Conservation (phyloP, 2,329 filamentous ascomycete species). For the Colletotrichum sojae region DNA sequence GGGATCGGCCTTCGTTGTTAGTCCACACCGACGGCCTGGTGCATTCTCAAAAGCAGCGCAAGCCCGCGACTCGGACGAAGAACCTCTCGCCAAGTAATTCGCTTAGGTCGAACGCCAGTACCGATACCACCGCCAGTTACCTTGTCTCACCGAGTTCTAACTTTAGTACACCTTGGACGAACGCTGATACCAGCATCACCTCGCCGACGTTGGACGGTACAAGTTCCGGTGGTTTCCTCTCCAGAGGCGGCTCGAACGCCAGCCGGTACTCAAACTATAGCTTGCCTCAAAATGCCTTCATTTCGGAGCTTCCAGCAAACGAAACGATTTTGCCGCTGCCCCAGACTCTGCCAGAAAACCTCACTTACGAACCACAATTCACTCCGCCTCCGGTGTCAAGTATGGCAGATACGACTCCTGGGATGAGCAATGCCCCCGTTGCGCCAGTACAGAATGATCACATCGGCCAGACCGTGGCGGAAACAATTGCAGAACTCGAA, state of each 20-base stretch:
- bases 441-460: conserved; percentile 43
- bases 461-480: not conserved
- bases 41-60: conserved; percentile 48
- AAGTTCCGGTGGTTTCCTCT: conserved; percentile 51
- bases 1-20: conserved; percentile 54
- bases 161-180: conserved; percentile 59
- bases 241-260: conserved; percentile 42
- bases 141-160: conserved; percentile 64
- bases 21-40: conserved; percentile 55
- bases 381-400: conserved; percentile 50
- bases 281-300: conserved; percentile 47
- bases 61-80: conserved; percentile 53
- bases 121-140: conserved; percentile 55
- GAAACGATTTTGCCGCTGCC: conserved; percentile 50
- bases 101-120: conserved; percentile 60
- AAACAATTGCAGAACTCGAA: conserved; percentile 26
- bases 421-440: conserved; percentile 52
- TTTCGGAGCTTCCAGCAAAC: conserved; percentile 61
- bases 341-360: conserved; percentile 46
- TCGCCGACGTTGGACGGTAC: conserved; percentile 60
- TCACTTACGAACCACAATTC: conserved; percentile 52
- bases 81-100: conserved; percentile 63
- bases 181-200: conserved; percentile 59
- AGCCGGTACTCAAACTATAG: conserved; percentile 43
- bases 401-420: conserved; percentile 50